Conservation (phyloP, 1,284 basidiomycete genomes). For the Sphagnurus paluster region DNA sequence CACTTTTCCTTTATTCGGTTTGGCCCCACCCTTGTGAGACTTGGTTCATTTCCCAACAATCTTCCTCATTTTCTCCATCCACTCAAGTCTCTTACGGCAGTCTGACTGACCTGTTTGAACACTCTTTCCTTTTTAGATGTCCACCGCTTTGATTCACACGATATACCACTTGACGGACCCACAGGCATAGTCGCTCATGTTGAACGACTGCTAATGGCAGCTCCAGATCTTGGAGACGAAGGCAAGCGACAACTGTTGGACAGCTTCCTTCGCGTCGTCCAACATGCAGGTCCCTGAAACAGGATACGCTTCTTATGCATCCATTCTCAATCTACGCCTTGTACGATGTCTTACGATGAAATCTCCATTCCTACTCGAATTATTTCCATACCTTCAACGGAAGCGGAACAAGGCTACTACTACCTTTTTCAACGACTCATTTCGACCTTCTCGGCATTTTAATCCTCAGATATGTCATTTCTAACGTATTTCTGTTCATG, state of each 20-base stretch:
- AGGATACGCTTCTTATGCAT: no score
- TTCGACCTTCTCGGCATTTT: no score
- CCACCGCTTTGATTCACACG: slow-evolving; percentile 68
- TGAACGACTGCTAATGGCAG: slow-evolving; percentile 54
- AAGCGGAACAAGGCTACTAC: no score
- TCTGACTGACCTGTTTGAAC: slow-evolving; percentile 7
- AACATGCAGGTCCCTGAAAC: slow-evolving; percentile 39
- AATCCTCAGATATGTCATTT: no score
- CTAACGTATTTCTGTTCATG: slow-evolving; percentile 6
- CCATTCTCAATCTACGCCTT: no score
- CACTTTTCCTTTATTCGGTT: slow-evolving; percentile 10
- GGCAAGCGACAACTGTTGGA: slow-evolving; percentile 56
- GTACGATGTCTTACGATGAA: no score
- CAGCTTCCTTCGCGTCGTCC: slow-evolving; percentile 61
- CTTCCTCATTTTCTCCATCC: neutral
- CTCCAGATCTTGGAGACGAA: slow-evolving; percentile 48
- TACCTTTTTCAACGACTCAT: no score
- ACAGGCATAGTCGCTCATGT: slow-evolving; percentile 64
- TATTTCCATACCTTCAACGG: no score
- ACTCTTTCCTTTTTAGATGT: slow-evolving; percentile 45
- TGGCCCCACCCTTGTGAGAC: slow-evolving; percentile 1
- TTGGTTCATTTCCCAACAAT: slow-evolving; percentile 13
- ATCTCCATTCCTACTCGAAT: no score
- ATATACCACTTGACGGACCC: slow-evolving; percentile 72
- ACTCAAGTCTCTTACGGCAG: neutral